Percentiles rank a stretch among this genome's conserved stretches.
phyloP scores from a whole-genome alignment of 106 monocot genomes.

The Phalaenopsis equestris region DNA sequence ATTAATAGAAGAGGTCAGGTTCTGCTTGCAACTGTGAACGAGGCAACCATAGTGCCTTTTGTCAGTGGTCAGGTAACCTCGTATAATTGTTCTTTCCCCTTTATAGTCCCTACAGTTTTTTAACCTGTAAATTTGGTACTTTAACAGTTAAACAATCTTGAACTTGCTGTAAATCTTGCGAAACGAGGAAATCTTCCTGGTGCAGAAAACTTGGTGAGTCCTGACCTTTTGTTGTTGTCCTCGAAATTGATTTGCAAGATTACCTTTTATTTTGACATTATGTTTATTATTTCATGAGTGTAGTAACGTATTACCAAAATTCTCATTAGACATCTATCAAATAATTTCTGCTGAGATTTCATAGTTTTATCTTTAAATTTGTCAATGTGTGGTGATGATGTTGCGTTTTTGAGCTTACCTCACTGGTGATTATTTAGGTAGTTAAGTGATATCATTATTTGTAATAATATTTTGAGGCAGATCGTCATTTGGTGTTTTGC shows the following conservation, averaged over 20 bases:
- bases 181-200: slow-evolving; percentile 97
- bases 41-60: slow-evolving; percentile 90
- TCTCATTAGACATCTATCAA: background rate
- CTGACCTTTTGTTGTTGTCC: background rate
- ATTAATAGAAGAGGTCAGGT: slow-evolving; percentile 94
- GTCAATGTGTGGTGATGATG: background rate
- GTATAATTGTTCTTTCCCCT: background rate
- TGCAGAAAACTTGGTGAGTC: slow-evolving; percentile 87
- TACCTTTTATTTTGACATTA: background rate
- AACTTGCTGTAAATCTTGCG: slow-evolving; percentile 95
- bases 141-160: slow-evolving; percentile 89
- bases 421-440: background rate
- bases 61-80: slow-evolving; percentile 81
- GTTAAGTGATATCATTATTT: background rate
- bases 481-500: background rate
- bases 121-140: slow-evolving; percentile 7
- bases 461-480: background rate
- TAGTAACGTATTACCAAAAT: background rate
- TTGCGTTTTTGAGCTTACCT: background rate
- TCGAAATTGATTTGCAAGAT: background rate
- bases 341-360: background rate
- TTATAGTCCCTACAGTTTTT: background rate
- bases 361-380: background rate
- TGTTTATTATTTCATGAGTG: background rate
- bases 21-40: slow-evolving; percentile 91